Base-by-base conservation (phyloP, 1,284 basidiomycete genomes). In the Leccinum pachyderme region DNA sequence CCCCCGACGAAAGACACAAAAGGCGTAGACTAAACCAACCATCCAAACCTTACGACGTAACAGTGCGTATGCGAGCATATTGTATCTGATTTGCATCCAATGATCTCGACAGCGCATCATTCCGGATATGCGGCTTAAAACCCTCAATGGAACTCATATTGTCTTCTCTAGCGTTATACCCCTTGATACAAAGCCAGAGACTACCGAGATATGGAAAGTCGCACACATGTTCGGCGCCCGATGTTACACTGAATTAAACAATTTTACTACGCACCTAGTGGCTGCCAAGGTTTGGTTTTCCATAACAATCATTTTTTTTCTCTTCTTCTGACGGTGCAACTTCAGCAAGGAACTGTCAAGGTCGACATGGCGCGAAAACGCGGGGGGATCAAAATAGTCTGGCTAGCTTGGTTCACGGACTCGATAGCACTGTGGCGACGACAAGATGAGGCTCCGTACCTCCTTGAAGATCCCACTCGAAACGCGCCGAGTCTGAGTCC, bases 101-200 rank as follows among this genome's bases (percentile, higher is more conserved):
- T 32, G 27, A 12, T 55, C 47, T 50, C 7, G 28, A 27, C 59
- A 95, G 90, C 75, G 74, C 55, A 95, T 98, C 55, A 95, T 99
- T 55, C 88, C 91, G 15, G 77, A 78, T 51, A 81, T 95, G 69
- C 91, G 97, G 58, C 69, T 78, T 24, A 79, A 84, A 56, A 89
- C 93, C 0, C 78, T 99, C 18, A 76, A 80, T 27, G 92, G 89
- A 25, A 82, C 88, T 45, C 83, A 89, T 63, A 81, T 99, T 27
- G 79, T 95, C 29, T 98, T 99, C 71, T 97, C 95, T 0, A 91
- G 93, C 51, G 86, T 99, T 45, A 95, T 98, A 54, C 95, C 96
- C 2, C 82, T 95, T 25, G 88, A 93, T 60, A 84, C 83, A 7
- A 76, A 77, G 57, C 88, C 92, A 28, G 87, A 94, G 67, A 77